phyloP scores from a whole-genome alignment of 345 rosid genomes.

The Gossypium stocksii region DNA sequence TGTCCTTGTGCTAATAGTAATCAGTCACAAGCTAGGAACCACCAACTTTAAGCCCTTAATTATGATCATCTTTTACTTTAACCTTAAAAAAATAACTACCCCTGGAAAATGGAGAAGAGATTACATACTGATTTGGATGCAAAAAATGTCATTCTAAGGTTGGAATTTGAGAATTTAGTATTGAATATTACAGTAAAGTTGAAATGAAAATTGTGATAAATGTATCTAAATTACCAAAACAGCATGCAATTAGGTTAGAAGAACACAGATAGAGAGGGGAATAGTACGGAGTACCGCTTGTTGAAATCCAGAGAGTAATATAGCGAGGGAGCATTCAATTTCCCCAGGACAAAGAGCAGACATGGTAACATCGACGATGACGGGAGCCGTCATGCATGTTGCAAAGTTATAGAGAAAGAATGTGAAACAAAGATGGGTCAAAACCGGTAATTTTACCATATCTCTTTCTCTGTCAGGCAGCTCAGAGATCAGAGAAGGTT shows the following conservation, averaged over 20 bases:
- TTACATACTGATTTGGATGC: no score
- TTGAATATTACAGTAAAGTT: neutral
- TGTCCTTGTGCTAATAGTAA: neutral
- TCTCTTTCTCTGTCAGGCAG: neutral
- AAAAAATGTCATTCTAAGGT: no score
- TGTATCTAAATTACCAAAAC: no score
- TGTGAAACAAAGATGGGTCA: conserved; percentile 30
- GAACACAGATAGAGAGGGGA: neutral
- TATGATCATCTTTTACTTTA: neutral
- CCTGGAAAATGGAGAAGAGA: neutral
- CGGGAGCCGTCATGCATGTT: conserved; percentile 33
- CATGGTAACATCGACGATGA: conserved; percentile 37
- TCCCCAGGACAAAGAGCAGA: conserved; percentile 43
- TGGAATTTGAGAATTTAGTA: neutral
- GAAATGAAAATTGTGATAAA: neutral
- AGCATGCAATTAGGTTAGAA: neutral
- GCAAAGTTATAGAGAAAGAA: conserved; percentile 29
- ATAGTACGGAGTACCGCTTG: conserved; percentile 29
- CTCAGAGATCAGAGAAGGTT: neutral
- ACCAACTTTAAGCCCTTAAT: neutral
- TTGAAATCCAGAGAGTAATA: conserved; percentile 34
- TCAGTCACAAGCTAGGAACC: neutral
- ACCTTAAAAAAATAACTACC: neutral
- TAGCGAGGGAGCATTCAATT: conserved; percentile 36
- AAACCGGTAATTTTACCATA: conserved; percentile 24